These are phyloP conservation scores for Tuber brumale DNA, from an alignment of 495 filamentous ascomycete species.

Conservation along the genomic window DNA sequence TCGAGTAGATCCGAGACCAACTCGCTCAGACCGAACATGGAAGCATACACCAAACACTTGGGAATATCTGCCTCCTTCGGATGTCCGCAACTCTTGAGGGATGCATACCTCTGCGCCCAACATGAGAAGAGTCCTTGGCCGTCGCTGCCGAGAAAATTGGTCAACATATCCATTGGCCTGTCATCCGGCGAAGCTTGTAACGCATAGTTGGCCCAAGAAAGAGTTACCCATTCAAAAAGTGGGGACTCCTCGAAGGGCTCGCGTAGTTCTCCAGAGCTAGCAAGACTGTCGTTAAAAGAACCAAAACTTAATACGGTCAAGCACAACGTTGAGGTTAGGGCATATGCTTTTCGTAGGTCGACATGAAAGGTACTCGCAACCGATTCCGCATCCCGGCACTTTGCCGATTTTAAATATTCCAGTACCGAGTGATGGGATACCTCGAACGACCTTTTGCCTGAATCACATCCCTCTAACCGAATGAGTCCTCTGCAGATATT, in stretches of 20 bases:
- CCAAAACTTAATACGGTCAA: slow-evolving; percentile 16
- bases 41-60: not conserved
- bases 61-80: not conserved
- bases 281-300: slow-evolving; percentile 1
- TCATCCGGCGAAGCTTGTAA: not conserved
- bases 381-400: not conserved
- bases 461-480: slow-evolving; percentile 13
- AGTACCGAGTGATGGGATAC: slow-evolving; percentile 39
- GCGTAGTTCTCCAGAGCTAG: not conserved
- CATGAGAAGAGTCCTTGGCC: not conserved
- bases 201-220: not conserved
- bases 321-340: slow-evolving; percentile 11
- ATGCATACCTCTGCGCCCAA: not conserved
- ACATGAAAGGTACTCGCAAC: slow-evolving; percentile 5
- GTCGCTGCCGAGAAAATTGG: not conserved
- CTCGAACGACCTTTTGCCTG: not conserved
- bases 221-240: slow-evolving; percentile 6
- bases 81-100: not conserved
- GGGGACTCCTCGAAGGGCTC: not conserved
- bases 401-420: slow-evolving; percentile 35
- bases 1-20: not conserved
- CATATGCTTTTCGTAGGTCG: not conserved
- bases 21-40: not conserved
- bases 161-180: not conserved
- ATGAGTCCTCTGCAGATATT: not conserved